Conservation (phyloP, 2,329 filamentous ascomycete species). For the Penicillium sp. region DNA sequence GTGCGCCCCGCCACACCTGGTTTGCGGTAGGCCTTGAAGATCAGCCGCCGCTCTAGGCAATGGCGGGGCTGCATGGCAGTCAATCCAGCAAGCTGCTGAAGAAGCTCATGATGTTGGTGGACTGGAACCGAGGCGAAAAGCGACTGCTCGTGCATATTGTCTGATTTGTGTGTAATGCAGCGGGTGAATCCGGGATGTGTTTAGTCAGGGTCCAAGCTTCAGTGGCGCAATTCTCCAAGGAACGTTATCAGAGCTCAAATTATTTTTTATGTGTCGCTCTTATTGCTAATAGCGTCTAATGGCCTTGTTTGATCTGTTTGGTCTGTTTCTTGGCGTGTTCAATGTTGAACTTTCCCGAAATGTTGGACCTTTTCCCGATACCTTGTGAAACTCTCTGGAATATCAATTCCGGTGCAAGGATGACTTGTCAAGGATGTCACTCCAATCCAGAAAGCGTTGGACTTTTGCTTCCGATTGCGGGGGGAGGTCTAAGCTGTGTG, state of each 20-base stretch:
- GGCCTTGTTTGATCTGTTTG: not conserved
- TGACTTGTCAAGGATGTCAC: not conserved
- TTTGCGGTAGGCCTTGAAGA: constrained; percentile 58
- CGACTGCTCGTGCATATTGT: constrained; percentile 61
- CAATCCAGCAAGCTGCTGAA: constrained; percentile 62
- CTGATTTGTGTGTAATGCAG: constrained; percentile 3
- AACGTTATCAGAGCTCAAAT: constrained; percentile 9
- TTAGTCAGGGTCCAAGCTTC: constrained; percentile 28
- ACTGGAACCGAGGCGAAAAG: constrained; percentile 60
- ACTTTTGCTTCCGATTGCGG: constrained; percentile 1
- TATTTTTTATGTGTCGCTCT: constrained; percentile 15
- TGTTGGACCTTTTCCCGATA: not conserved
- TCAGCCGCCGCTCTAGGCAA: constrained; percentile 55
- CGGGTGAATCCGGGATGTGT: constrained; percentile 24
- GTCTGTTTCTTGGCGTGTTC: not conserved
- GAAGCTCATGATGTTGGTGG: constrained; percentile 59
- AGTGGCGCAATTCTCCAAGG: constrained; percentile 11
- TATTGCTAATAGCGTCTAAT: constrained; percentile 14
- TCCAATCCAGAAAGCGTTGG: not conserved
- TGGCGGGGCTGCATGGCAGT: constrained; percentile 61
- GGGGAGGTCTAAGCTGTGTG: constrained; percentile 7
- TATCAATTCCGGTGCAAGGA: not conserved
- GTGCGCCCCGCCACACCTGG: constrained; percentile 42
- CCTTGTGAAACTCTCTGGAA: not conserved
- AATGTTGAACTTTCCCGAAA: not conserved